Base-by-base conservation (phyloP, 495 filamentous ascomycete species). In the Lepidopterella palustris region DNA sequence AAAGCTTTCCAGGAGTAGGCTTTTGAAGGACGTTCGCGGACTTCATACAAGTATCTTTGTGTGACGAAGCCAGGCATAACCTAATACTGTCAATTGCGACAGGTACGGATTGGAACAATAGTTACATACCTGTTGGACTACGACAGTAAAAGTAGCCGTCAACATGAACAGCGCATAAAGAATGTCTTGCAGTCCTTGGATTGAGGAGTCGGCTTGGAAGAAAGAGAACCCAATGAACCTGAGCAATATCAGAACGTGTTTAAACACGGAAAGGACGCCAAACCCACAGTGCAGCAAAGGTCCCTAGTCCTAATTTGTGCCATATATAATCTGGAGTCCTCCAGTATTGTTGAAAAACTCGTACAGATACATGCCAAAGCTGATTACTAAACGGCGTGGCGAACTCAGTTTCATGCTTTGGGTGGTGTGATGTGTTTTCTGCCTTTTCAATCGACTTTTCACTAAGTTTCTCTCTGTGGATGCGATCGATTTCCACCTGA, bases 91-190 rank as follows among this genome's bases (percentile, higher is more conserved):
- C n/a, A n/a, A n/a, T n/a, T n/a, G 63, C 18, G 32, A 39, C 20
- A n/a, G 4, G 28, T 57, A 57, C 55, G 53, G 15, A 20, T 0
- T 29, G 23, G 32, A 1, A 32, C 4, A 32, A 11, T n/a, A n/a
- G n/a, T n/a, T n/a, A n/a, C n/a, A n/a, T 49, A 59, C 55, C 50
- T 63, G 60, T 32, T 92, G 85, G 10, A 87, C 83, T 27, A 93
- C 74, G 62, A 87, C 84, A 50, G 85, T 82, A 70, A 92, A 90
- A 59, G 95, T 84, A 20, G 84, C 87, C 45, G 90, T 76, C 2
- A 96, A 71, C 79, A 92, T 86, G 77, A 96, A 96, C 64, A 93
- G 85, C 64, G 83, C 78, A 67, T 93, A 95, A 76, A 93, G 86
- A 66, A 91, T 85, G 53, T 71, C 73, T 59, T 73, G 71, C 53